Percentiles rank a stretch among this genome's conserved stretches.
These are phyloP conservation scores for Irpex sp. DNA, from an alignment of 1,284 basidiomycete species.

Conservation along the genomic window DNA sequence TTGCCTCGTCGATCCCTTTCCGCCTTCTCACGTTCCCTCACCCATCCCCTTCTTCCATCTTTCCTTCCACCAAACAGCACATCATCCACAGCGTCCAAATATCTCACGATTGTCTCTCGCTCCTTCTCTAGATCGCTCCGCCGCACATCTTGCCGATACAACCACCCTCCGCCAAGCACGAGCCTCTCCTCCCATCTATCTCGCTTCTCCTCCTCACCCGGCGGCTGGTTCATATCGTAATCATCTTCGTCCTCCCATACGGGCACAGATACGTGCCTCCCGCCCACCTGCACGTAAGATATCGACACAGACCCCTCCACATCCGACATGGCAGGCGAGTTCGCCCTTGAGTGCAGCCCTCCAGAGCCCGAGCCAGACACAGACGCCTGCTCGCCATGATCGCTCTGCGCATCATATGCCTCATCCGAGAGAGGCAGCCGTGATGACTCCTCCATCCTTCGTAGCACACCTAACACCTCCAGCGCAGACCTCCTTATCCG, in stretches of 20 bases:
- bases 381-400: conserved; percentile 41
- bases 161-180: conserved; percentile 73
- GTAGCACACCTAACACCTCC: conserved; percentile 71
- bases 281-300: conserved; percentile 66
- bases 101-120: conserved; percentile 49
- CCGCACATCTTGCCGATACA: conserved; percentile 67
- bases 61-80: conserved; percentile 63
- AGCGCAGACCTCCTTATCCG: conserved; percentile 70
- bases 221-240: conserved; percentile 31
- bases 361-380: conserved; percentile 28
- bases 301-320: conserved; percentile 56
- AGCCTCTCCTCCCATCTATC: conserved; percentile 78
- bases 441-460: conserved; percentile 64
- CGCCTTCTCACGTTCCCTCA: conserved; percentile 40
- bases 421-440: conserved; percentile 68
- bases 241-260: conserved; percentile 78
- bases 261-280: conserved; percentile 58
- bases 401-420: conserved; percentile 72
- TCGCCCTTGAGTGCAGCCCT: conserved; percentile 29
- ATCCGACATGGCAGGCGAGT: conserved; percentile 39
- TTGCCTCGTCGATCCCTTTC: conserved; percentile 31
- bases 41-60: conserved; percentile 53
- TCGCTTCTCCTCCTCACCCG: conserved; percentile 48
- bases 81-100: conserved; percentile 71
- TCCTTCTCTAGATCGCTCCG: conserved; percentile 57